Conservation (phyloP, 2,329 filamentous ascomycete species). For the Alternaria consortialis region DNA sequence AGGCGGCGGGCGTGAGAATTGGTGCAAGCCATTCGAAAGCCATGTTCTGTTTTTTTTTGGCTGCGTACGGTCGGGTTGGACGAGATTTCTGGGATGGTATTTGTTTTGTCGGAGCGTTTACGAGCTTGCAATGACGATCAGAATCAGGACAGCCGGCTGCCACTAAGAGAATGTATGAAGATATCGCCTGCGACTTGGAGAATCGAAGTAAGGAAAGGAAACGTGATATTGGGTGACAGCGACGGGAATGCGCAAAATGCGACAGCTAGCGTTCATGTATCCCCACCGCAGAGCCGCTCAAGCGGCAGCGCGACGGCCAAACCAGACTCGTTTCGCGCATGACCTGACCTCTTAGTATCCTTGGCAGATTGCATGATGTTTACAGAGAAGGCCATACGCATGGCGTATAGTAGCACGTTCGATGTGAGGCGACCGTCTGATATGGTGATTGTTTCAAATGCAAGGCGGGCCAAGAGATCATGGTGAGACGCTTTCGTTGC, state of each 20-base stretch:
- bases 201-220: conserved; percentile 17
- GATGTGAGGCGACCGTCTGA: conserved; percentile 20
- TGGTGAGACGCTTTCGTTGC: conserved; percentile 34
- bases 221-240: conserved; percentile 19
- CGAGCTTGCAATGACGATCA: conserved; percentile 4
- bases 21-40: conserved; percentile 43
- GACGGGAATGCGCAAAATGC: conserved; percentile 20
- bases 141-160: conserved; percentile 34
- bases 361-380: conserved; percentile 29
- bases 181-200: conserved; percentile 20
- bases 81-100: not conserved
- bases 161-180: conserved; percentile 14
- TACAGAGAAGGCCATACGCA: conserved; percentile 29
- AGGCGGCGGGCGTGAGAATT: conserved; percentile 43
- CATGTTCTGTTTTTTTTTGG: conserved; percentile 25
- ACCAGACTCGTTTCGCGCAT: conserved; percentile 35
- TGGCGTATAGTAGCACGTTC: conserved; percentile 19
- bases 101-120: not conserved
- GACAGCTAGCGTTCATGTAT: conserved; percentile 25
- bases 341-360: conserved; percentile 25
- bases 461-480: conserved; percentile 33
- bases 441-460: conserved; percentile 33
- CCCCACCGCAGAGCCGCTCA: conserved; percentile 17
- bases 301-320: conserved; percentile 34
- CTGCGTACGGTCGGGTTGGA: not conserved